Base-by-base conservation (phyloP, 495 filamentous ascomycete species). In the Neohortaea acidophila region DNA sequence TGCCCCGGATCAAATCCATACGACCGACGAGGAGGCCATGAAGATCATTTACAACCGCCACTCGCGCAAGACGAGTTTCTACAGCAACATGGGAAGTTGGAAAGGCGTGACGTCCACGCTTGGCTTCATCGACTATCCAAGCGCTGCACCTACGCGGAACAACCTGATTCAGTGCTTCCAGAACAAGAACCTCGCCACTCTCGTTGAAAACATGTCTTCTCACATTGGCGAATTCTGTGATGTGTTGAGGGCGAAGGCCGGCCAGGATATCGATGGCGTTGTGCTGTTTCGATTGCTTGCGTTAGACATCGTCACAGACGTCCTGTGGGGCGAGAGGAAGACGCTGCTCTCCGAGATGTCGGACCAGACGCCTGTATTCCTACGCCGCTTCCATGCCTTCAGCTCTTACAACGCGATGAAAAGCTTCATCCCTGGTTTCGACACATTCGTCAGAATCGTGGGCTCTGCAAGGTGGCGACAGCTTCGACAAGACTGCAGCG, bases 121-220 rank as follows among this genome's bases (percentile, higher is more conserved):
- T 4, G 38, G 38, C 7, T 18, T 18, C 7, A 8, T 41, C 8
- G 38, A 41, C 29, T 41, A 41, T 23, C 11, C 13, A 7, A 38
- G 33, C 38, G 38, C 38, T 37, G 38, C 33, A 17, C 38, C 38
- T 4, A 41, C 38, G 6, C 8, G 38, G 10, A 41, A 38, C 31
- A 41, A 41, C 27, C 20, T 41, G 11, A 38, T 41, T 5, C 38
- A 41, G 19, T 41, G 38, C 28, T 41, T 41, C 20, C 38, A 41
- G 17, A 41, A 41, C 20, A 38, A 38, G 14, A 41, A 41, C 29
- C 38, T 41, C n/a, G 38, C 4, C 11, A 21, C 38, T 12, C 29
- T 41, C 9, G 29, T 23, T 7, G 38, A 41, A 19, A 15, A 38
- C 14, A 21, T 41, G 15, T 11, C 8, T 22, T 4, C 26, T 4